These are phyloP conservation scores for Candida koratica DNA, from an alignment of 805 yeast species.

Conservation along the genomic window DNA sequence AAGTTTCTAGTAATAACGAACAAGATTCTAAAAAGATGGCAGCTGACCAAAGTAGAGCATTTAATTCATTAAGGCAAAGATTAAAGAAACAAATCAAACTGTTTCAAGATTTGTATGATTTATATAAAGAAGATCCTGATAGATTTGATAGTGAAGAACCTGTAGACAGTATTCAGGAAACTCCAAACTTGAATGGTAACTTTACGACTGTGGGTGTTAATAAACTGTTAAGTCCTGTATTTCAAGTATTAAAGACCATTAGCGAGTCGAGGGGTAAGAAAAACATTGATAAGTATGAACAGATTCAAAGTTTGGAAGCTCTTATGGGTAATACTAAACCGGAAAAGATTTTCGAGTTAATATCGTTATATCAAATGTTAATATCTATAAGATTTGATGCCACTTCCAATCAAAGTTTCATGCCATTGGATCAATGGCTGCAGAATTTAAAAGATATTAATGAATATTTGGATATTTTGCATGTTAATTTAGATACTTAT, in stretches of 20 bases:
- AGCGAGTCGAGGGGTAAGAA: conserved; percentile 94
- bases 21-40: conserved; percentile 63
- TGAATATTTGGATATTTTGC: conserved; percentile 63
- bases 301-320: conserved; percentile 65
- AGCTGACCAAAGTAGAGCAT: conserved; percentile 79
- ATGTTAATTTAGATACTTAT: conserved; percentile 50
- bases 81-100: conserved; percentile 77
- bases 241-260: conserved; percentile 67
- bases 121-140: conserved; percentile 67
- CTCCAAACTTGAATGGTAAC: conserved; percentile 16
- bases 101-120: conserved; percentile 52
- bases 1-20: conserved; percentile 47
- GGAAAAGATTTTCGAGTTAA: conserved; percentile 61
- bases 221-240: conserved; percentile 47
- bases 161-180: conserved; percentile 23
- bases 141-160: conserved; percentile 59
- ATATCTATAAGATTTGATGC: conserved; percentile 87
- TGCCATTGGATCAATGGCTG: conserved; percentile 82
- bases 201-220: conserved; percentile 36
- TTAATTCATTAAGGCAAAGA: conserved; percentile 84
- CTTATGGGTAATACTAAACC: conserved; percentile 37
- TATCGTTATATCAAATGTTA: conserved; percentile 72
- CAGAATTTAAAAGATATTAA: conserved; percentile 59
- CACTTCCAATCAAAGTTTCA: conserved; percentile 58
- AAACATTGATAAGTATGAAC: conserved; percentile 80